Evolutionary conservation across 2,329 filamentous ascomycete species (phyloP), one percentile per base, ranked within the genome.

Genomic region (Penicillium sp.): DNA sequence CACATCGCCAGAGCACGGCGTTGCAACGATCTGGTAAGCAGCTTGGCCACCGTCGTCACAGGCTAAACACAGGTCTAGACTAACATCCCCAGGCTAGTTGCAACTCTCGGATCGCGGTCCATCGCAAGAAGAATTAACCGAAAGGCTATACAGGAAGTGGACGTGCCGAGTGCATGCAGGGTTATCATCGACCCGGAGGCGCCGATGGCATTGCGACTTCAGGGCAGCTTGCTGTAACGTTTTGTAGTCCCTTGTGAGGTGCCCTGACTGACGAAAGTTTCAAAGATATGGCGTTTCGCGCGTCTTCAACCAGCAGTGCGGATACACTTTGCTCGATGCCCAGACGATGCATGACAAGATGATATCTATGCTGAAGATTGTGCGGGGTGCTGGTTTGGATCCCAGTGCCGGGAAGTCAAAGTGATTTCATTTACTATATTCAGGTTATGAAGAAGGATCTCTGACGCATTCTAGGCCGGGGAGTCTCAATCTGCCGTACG

Each of bases 1-100:
- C 49, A 94, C 86, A 3, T 92, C 83, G 56, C 85, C 85, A 66
- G 87, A 94, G 69, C 89, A 96, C 81, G 94, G 94, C 50, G 89
- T 99, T 51, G 88, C 92, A 13, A 99, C 92, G 2, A 87, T 99
- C 54, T 99, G 94, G 92, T 95, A 79, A 65, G 82, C 1, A 6
- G 24, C 9, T 11, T 1, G 11, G 35, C 28, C 38, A 5, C 28
- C 20, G 8, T 10, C 25, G 8, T 20, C 14, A 31, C 31, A 35
- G 10, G 7, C 7, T 10, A 6, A 8, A 9, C 25, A 14, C 63
- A 74, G 46, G 70, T 56, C 42, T 49, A 42, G 5, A 36, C 33
- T 49, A 48, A 57, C 33, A 49, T 38, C 46, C 13, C 36, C 56
- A 96, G 92, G 92, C 84, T 96, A 38, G 86, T 96, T 38, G 94